A percentile compares a stretch with the other conserved stretches of the same genome.
These are phyloP conservation scores for Fimicolochytrium jonesii DNA, from an alignment of 192 early-diverging fungal genomes.

Conservation along the genomic window DNA sequence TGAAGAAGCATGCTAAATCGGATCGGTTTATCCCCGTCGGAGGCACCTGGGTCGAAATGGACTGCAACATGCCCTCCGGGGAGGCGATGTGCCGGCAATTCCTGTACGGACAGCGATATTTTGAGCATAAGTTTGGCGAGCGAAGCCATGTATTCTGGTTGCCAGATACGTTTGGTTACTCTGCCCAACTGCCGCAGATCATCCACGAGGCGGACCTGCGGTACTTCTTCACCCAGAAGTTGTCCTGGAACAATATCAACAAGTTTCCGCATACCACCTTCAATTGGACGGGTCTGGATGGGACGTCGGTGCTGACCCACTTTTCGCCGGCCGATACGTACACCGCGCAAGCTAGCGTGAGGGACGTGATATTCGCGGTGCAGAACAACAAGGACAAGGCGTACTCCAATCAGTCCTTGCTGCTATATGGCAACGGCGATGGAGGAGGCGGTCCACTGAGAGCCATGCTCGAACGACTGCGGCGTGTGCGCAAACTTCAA, in stretches of 20 bases:
- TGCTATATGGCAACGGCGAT: constrained; percentile 95
- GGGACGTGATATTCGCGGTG: constrained; percentile 52
- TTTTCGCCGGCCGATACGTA: constrained; percentile 92
- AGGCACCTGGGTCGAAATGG: constrained; percentile 98
- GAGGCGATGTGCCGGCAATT: constrained; percentile 93
- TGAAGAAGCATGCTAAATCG: constrained; percentile 62
- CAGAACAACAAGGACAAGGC: constrained; percentile 84
- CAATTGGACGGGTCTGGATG: constrained; percentile 86
- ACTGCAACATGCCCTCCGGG: constrained; percentile 96
- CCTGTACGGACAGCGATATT: constrained; percentile 86
- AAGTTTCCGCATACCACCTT: constrained; percentile 98
- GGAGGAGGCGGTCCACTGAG: constrained; percentile 88
- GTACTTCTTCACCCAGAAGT: constrained; percentile 99
- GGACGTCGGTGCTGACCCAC: constrained; percentile 79
- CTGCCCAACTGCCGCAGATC: constrained; percentile 84
- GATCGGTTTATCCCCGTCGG: constrained; percentile 93
- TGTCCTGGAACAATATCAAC: constrained; percentile 99
- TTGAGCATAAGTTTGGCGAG: constrained; percentile 58
- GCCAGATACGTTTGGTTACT: constrained; percentile 92
- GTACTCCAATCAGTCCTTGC: constrained; percentile 78
- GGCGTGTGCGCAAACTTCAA: constrained; percentile 67
- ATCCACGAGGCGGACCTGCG: constrained; percentile 60
- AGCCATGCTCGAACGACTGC: constrained; percentile 80
- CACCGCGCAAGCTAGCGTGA: constrained; percentile 52
- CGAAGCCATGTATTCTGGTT: constrained; percentile 78